Evolutionary conservation across 805 yeast species (phyloP).

Genomic region (Debaryomyces maramus): DNA sequence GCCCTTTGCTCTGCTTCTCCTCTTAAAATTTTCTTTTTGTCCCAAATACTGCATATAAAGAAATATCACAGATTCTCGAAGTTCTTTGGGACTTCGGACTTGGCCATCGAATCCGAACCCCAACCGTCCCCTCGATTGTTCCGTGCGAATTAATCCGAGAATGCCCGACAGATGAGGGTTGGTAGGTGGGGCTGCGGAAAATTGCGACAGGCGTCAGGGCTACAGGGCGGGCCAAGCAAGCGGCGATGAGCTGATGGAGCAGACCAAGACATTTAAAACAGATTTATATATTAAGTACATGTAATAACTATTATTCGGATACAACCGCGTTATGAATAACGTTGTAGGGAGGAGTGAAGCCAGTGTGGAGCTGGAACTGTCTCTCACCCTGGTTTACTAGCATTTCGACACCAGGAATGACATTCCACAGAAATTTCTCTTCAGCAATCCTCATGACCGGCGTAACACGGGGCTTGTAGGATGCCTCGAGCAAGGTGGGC

Average conservation of each 20-base stretch:
- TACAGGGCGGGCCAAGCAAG: too few relatives aligned
- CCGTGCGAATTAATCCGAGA: too few relatives aligned
- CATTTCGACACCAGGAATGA: constrained; percentile 90
- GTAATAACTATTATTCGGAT: constrained; percentile 13
- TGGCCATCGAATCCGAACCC: too few relatives aligned
- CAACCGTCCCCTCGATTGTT: too few relatives aligned
- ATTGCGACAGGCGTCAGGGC: too few relatives aligned
- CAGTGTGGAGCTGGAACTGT: constrained; percentile 81
- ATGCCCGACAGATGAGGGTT: too few relatives aligned
- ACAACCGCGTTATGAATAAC: constrained; percentile 63
- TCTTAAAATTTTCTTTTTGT: not conserved
- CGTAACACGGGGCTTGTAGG: constrained; percentile 87
- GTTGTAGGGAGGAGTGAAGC: constrained; percentile 60
- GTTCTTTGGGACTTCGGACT: too few relatives aligned
- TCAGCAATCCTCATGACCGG: constrained; percentile 80
- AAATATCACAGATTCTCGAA: too few relatives aligned
- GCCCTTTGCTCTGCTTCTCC: not conserved
- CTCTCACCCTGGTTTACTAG: constrained; percentile 89
- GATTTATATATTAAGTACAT: too few relatives aligned
- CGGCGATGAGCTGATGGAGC: too few relatives aligned
- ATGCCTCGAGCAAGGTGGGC: constrained; percentile 81
- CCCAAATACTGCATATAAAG: not conserved
- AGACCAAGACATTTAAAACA: too few relatives aligned
- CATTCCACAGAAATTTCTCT: constrained; percentile 66
- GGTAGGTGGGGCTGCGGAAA: too few relatives aligned